phyloP scores from a whole-genome alignment of 441 rosid species.

The Melastoma candidum region DNA sequence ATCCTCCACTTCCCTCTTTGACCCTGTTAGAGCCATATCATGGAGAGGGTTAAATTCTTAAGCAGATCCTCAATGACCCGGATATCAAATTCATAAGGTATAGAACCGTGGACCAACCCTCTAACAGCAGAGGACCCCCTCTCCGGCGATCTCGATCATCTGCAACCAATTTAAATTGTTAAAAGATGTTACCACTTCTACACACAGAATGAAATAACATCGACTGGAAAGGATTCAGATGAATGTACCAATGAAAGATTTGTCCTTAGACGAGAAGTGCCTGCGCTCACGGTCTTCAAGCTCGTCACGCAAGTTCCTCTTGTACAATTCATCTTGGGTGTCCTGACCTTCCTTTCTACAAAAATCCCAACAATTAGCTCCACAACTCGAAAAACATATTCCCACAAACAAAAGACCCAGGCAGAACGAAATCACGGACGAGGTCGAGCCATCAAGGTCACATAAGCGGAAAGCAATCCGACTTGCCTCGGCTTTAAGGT shows the following conservation, averaged over 20 bases:
- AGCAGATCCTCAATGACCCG: too few species aligned
- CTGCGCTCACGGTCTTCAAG: constrained; percentile 86
- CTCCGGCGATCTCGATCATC: too few species aligned
- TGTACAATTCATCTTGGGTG: constrained; percentile 71
- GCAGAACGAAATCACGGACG: too few species aligned
- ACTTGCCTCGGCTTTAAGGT: constrained; percentile 71
- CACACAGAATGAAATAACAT: not conserved
- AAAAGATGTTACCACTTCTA: constrained; percentile 1
- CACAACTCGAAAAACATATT: too few species aligned
- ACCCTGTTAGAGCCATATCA: constrained; percentile 24
- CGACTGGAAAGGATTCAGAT: not conserved
- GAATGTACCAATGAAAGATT: constrained; percentile 49
- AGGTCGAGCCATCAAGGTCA: not conserved
- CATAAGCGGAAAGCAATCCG: too few species aligned
- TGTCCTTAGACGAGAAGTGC: constrained; percentile 86
- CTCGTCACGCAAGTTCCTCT: constrained; percentile 84
- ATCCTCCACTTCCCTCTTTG: constrained; percentile 68
- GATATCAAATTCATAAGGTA: too few species aligned
- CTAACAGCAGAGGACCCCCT: too few species aligned
- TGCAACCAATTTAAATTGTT: too few species aligned
- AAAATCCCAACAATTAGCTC: not conserved
- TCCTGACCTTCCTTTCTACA: constrained; percentile 77
- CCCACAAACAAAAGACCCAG: too few species aligned
- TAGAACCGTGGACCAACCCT: too few species aligned
- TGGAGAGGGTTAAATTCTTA: too few species aligned